phyloP scores from a whole-genome alignment of 2,329 filamentous ascomycete genomes.

The Arthrobotrys pseudoclavata region DNA sequence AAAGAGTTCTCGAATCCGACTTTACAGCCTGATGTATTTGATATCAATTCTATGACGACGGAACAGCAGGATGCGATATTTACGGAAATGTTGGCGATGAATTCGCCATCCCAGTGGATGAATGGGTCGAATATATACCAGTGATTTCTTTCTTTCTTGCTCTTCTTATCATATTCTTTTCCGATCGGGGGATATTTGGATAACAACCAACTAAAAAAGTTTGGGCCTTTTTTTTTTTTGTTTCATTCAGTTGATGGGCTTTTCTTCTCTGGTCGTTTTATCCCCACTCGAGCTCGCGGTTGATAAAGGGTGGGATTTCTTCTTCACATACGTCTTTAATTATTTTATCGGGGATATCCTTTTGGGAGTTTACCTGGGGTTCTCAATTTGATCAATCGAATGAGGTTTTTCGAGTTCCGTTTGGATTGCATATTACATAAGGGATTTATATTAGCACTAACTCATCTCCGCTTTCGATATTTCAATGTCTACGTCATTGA shows the following conservation, averaged over 20 bases:
- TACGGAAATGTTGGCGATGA: constrained; percentile 55
- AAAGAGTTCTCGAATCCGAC: constrained; percentile 44
- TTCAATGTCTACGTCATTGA: not conserved
- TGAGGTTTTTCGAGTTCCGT: not conserved
- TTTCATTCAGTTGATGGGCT: not conserved
- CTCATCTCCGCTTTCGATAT: constrained; percentile 3
- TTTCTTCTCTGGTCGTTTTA: not conserved
- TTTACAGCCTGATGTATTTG: constrained; percentile 41
- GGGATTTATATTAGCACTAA: not conserved
- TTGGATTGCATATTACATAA: constrained; percentile 7
- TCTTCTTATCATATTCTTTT: not conserved
- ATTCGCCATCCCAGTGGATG: constrained; percentile 54
- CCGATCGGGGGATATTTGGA: not conserved
- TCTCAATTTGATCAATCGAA: not conserved
- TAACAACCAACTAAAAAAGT: constrained; percentile 12
- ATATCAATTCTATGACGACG: constrained; percentile 41
- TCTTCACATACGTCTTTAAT: not conserved
- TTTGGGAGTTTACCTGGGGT: constrained; percentile 11
- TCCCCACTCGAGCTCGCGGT: constrained; percentile 7
- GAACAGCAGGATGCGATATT: constrained; percentile 59
- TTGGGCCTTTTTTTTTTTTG: not conserved
- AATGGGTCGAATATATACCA: constrained; percentile 44
- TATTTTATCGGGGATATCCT: not conserved
- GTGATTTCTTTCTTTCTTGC: not conserved
- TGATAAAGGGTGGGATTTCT: not conserved